These are phyloP conservation scores for Sistotremastrum suecicum DNA, from an alignment of 768 basidiomycete species.

Conservation along the genomic window DNA sequence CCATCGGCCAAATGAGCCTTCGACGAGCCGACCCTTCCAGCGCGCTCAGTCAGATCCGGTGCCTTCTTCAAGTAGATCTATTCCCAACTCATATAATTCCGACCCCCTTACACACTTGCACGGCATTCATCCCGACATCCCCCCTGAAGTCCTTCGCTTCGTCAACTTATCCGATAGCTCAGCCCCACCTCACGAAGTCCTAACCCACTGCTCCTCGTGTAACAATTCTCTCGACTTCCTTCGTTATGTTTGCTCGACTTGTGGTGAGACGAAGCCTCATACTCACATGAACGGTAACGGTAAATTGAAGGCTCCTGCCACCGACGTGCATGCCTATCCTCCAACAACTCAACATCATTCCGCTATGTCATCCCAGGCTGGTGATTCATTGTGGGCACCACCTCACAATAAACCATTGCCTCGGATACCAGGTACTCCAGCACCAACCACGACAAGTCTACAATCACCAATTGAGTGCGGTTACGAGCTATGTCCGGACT, in stretches of 20 bases:
- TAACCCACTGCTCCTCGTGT: slow-evolving; percentile 78
- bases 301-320: slow-evolving; percentile 7
- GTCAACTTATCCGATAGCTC: slow-evolving; percentile 22
- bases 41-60: neutral
- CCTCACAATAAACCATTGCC: neutral
- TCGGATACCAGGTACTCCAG: slow-evolving; percentile 9
- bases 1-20: too few species aligned
- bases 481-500: slow-evolving; percentile 75
- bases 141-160: slow-evolving; percentile 38
- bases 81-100: slow-evolving; percentile 9
- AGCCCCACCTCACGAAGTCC: slow-evolving; percentile 40
- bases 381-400: slow-evolving; percentile 4
- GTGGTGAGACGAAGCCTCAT: slow-evolving; percentile 59
- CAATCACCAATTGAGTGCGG: slow-evolving; percentile 22
- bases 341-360: slow-evolving; percentile 20
- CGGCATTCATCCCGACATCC: slow-evolving; percentile 24
- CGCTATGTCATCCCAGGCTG: slow-evolving; percentile 6
- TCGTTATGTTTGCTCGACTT: slow-evolving; percentile 80
- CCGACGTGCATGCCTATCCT: slow-evolving; percentile 17
- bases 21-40: neutral
- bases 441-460: slow-evolving; percentile 1
- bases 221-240: slow-evolving; percentile 62
- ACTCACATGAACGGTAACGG: slow-evolving; percentile 30
- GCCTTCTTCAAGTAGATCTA: neutral
- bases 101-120: slow-evolving; percentile 7